phyloP scores from a whole-genome alignment of 2,329 filamentous ascomycete species.

The Alternaria panax region DNA sequence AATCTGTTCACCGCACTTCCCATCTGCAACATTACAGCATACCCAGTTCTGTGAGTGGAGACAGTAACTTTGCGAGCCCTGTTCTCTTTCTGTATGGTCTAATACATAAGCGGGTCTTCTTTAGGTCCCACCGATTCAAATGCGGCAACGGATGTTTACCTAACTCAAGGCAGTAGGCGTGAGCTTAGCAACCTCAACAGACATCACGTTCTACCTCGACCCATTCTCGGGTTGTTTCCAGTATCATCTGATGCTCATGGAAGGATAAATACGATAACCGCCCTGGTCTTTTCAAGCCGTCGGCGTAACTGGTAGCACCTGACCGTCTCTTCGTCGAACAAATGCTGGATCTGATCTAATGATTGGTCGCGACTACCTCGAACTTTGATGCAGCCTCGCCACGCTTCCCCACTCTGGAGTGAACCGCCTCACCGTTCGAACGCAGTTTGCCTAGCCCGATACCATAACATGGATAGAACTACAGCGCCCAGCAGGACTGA shows the following conservation, averaged over 20 bases:
- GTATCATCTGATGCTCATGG: conserved; percentile 43
- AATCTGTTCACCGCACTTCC: neutral
- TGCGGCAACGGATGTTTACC: neutral
- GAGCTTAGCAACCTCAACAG: conserved; percentile 2
- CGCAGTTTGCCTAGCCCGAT: conserved; percentile 5
- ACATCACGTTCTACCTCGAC: conserved; percentile 18
- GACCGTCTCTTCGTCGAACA: conserved; percentile 27
- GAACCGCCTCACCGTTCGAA: conserved; percentile 15
- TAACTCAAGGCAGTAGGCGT: conserved; percentile 6
- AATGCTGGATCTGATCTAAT: conserved; percentile 10
- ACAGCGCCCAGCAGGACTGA: conserved; percentile 1
- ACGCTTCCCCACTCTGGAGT: conserved; percentile 23
- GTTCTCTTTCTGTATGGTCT: conserved; percentile 1
- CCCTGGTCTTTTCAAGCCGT: conserved; percentile 27
- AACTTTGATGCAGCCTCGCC: conserved; percentile 36
- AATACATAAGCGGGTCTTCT: conserved; percentile 2
- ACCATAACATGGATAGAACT: conserved; percentile 9
- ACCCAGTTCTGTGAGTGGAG: conserved; percentile 3
- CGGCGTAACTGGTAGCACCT: conserved; percentile 33
- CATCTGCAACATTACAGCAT: neutral
- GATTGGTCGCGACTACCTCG: conserved; percentile 34
- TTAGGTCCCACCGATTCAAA: conserved; percentile 4
- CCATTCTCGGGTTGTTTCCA: conserved; percentile 16
- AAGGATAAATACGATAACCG: conserved; percentile 29
- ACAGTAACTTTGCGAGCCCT: neutral